Base-by-base conservation (phyloP, 805 yeast genomes). In the Wickerhamiella galacta region DNA sequence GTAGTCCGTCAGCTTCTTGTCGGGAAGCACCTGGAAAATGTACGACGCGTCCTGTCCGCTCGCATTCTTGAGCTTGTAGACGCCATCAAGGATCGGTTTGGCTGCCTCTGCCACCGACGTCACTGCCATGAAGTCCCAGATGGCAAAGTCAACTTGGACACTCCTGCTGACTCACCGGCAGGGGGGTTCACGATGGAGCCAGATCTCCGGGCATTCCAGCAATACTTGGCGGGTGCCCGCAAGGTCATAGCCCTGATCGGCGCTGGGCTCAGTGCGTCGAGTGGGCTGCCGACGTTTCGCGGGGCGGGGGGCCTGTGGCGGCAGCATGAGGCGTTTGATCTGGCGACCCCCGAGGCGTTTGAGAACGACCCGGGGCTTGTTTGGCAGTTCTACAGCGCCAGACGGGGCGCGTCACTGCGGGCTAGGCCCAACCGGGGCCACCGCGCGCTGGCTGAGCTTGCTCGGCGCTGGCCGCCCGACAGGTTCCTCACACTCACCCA, bases 321-420 rank as follows among this genome's bases (percentile, higher is more conserved):
- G 39, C 70, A 70, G 39, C 76, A 70, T 55, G 75, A 75, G 33
- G 72, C 83, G 44, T 73, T 79, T 28, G 94, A 82, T 47, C 59
- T 83, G 28, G 93, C 93, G 6, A 82, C 94, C 0, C 93, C 93
- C 1, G 94, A 82, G 48, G 94, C 93, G 4, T 82, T 83, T 51
- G 68, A 72, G 38, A 60, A 61, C 14, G 85, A 82, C 48, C 93
- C 95, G 0, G 79, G 80, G 0, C 59, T 81, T 7, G 94, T 83
- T 6, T 82, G 95, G 95, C 87, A 79, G 48, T 82, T 78, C 46
- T 82, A 83, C 52, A 63, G 81, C 4, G 70, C 70, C 51, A 56
- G 92, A 39, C 51, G 95, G 28, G 63, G 56, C 30, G 60, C 60
- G 31, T 85, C 93, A 0, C 56, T 79, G 32, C 54, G 53, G 28